Conservation (phyloP, 2,329 filamentous ascomycete species). For the Tricladium varicosporioides region DNA sequence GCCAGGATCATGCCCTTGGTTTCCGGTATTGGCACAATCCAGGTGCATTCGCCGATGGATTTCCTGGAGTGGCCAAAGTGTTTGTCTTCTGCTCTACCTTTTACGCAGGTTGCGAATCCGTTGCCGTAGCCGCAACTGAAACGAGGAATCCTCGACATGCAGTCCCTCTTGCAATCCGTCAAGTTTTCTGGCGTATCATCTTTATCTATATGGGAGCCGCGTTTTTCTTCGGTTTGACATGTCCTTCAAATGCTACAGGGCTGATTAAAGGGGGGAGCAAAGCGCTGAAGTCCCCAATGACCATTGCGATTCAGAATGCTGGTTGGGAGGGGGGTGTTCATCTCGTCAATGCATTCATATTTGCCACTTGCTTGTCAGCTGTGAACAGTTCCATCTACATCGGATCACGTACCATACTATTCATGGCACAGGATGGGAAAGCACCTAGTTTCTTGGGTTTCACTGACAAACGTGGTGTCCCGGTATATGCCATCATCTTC, state of each 20-base stretch:
- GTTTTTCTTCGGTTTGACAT: slow-evolving; percentile 73
- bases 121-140: slow-evolving; percentile 55
- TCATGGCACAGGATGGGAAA: slow-evolving; percentile 71
- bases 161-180: slow-evolving; percentile 68
- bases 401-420: slow-evolving; percentile 69
- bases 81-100: slow-evolving; percentile 70
- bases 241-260: slow-evolving; percentile 63
- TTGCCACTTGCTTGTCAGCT: slow-evolving; percentile 69
- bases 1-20: slow-evolving; percentile 54
- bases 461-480: slow-evolving; percentile 62
- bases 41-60: slow-evolving; percentile 68
- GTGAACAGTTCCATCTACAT: slow-evolving; percentile 79
- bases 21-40: slow-evolving; percentile 72
- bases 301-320: slow-evolving; percentile 69
- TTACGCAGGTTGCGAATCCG: slow-evolving; percentile 65
- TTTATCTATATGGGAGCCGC: slow-evolving; percentile 79
- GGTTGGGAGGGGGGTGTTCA: slow-evolving; percentile 72
- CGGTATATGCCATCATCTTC: slow-evolving; percentile 60
- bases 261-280: slow-evolving; percentile 61
- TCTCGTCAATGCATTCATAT: slow-evolving; percentile 75
- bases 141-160: slow-evolving; percentile 46
- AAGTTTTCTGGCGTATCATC: slow-evolving; percentile 90
- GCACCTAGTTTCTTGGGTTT: slow-evolving; percentile 68
- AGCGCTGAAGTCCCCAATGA: slow-evolving; percentile 70
- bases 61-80: slow-evolving; percentile 62